Base-by-base conservation (phyloP, 768 basidiomycete species). In the Leccinum imitatum region DNA sequence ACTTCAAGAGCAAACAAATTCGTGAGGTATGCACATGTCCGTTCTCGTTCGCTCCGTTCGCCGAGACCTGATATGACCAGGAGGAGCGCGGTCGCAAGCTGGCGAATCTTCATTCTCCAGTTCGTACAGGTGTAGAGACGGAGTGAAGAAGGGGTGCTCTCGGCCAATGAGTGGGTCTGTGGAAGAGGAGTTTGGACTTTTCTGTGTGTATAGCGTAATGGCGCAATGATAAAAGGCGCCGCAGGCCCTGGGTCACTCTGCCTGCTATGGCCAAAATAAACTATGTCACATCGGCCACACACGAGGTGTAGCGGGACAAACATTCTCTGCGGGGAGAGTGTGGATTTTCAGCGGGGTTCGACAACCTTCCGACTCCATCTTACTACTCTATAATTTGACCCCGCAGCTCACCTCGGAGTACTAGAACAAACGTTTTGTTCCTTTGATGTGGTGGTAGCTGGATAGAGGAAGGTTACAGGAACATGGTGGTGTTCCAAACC, bases 1-100 rank as follows among this genome's bases (percentile, higher is more conserved):
- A 69, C 33, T 51, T 62, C 10, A 63, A 55, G 53, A 50, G 58
- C 15, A 71, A 69, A 37, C 55, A 71, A 31, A 31, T 33, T 44
- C 71, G 61, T 25, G 67, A 69, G 31, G 71, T 71, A 44, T n/a
- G 69, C 21, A 14, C 15, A 31, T 53, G 7, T 56, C 30, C 7
- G 48, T 54, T 33, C 17, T 11, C 21, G 10, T 41, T n/a, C 11
- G 39, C 37, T 7, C 31, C 17, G 11, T 50, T n/a, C 10, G 54
- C 39, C 7, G 25, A 53, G 46, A 31, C 8, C 44, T 9, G 6
- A 10, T 1, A 17, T 52, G 2, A 17, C 17, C 15, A 73, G 65
- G 63, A 59, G 41, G 71, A 69, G 30, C 71, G 71, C 19, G 21
- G 50, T 14, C 60, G 31, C 25, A 71, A 31, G 55, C 39, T 73